A percentile compares a stretch with the other conserved stretches of the same genome.
These are phyloP conservation scores for Sicyos edulis DNA, from an alignment of 306 rosid species.

Conservation along the genomic window DNA sequence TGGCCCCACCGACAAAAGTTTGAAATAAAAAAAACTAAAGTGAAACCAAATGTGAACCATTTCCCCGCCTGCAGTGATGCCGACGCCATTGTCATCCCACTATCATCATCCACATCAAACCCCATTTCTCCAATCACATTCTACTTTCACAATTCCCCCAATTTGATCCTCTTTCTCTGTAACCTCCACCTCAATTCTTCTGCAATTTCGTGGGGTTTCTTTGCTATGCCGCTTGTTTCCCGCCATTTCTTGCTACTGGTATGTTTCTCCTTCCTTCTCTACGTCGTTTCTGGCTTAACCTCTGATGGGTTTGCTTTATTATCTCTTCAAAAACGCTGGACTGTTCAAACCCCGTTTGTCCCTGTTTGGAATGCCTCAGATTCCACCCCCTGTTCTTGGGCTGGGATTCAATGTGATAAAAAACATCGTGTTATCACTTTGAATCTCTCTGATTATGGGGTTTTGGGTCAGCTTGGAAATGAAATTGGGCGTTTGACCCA, in stretches of 20 bases:
- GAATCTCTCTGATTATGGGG: slow-evolving; percentile 39
- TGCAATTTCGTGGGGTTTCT: not conserved
- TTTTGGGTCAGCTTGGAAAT: slow-evolving; percentile 52
- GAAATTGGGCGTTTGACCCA: slow-evolving; percentile 38
- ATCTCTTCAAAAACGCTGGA: slow-evolving; percentile 50
- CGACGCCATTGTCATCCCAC: too few species aligned
- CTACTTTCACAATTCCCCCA: too few species aligned
- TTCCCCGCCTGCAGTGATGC: too few species aligned
- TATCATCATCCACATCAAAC: too few species aligned
- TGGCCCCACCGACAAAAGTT: too few species aligned
- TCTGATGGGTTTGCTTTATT: slow-evolving; percentile 53
- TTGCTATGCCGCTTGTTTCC: slow-evolving; percentile 24
- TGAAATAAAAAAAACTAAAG: too few species aligned
- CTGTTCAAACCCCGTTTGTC: slow-evolving; percentile 32
- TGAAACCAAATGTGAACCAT: too few species aligned
- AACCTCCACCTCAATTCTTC: too few species aligned
- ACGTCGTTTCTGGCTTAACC: slow-evolving; percentile 33
- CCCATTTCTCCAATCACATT: too few species aligned
- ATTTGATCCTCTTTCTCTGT: too few species aligned
- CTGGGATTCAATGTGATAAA: slow-evolving; percentile 51
- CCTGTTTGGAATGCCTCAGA: slow-evolving; percentile 52
- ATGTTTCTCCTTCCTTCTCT: slow-evolving; percentile 27
- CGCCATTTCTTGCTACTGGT: slow-evolving; percentile 26
- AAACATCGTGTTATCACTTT: slow-evolving; percentile 37
- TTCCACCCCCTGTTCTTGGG: slow-evolving; percentile 76